phyloP scores from a whole-genome alignment of 768 basidiomycete genomes.

The Clitopilus hobsonii region DNA sequence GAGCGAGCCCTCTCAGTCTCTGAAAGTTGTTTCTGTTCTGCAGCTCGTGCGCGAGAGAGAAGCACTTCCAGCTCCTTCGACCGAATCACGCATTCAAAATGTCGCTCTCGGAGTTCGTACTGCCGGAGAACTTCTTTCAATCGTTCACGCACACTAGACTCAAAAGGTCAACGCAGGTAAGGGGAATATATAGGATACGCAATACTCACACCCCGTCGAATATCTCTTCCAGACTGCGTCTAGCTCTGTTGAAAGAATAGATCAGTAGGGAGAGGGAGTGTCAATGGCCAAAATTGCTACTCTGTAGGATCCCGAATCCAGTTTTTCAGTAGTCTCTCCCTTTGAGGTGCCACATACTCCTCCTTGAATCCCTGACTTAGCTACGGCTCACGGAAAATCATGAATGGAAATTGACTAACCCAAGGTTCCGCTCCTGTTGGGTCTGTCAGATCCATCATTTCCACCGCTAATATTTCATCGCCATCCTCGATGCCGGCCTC shows the following conservation, averaged over 20 bases:
- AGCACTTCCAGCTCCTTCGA: slow-evolving; percentile 90
- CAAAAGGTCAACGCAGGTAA: slow-evolving; percentile 2
- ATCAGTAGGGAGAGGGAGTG: neutral
- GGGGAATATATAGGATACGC: slow-evolving; percentile 2
- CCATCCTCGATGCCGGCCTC: slow-evolving; percentile 85
- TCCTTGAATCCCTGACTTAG: slow-evolving; percentile 38
- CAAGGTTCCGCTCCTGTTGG: slow-evolving; percentile 56
- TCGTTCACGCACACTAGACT: slow-evolving; percentile 77
- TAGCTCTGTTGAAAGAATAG: slow-evolving; percentile 46
- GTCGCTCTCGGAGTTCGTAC: slow-evolving; percentile 86
- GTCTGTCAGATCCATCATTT: slow-evolving; percentile 86
- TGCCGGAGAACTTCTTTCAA: slow-evolving; percentile 84
- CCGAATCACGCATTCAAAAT: slow-evolving; percentile 89
- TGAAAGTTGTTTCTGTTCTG: slow-evolving; percentile 81
- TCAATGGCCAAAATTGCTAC: slow-evolving; percentile 38
- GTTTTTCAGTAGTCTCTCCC: slow-evolving; percentile 73
- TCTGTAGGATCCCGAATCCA: slow-evolving; percentile 75
- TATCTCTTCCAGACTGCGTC: slow-evolving; percentile 72
- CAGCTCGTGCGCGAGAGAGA: slow-evolving; percentile 80
- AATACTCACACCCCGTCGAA: slow-evolving; percentile 75
- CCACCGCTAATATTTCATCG: slow-evolving; percentile 85
- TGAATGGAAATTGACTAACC: slow-evolving; percentile 37
- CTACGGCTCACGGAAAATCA: too few relatives aligned
- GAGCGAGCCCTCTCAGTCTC: slow-evolving; percentile 69
- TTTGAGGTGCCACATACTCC: slow-evolving; percentile 56